phyloP scores from a whole-genome alignment of 306 rosid species.

The Purshia tridentata region DNA sequence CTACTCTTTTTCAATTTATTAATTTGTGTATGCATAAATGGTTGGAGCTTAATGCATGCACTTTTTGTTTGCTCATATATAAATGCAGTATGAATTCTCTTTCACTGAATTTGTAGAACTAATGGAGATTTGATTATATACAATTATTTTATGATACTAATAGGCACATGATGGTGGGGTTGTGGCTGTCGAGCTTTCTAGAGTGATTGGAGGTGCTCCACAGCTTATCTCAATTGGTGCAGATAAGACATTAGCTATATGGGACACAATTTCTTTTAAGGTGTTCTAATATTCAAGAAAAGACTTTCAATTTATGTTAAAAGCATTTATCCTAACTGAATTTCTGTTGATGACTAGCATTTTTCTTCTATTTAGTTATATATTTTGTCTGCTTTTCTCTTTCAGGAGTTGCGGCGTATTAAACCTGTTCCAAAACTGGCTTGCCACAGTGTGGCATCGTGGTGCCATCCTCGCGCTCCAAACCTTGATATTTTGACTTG shows the following conservation, averaged over 20 bases:
- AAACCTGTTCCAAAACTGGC: slow-evolving; percentile 95
- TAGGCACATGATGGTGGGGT: slow-evolving; percentile 99
- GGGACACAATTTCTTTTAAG: slow-evolving; percentile 97
- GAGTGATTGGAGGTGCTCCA: slow-evolving; percentile 95
- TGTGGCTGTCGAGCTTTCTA: slow-evolving; percentile 95
- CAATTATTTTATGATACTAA: slow-evolving; percentile 27
- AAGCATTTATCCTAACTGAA: slow-evolving; percentile 21
- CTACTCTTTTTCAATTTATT: slow-evolving; percentile 1
- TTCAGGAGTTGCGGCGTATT: slow-evolving; percentile 90
- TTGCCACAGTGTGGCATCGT: slow-evolving; percentile 98
- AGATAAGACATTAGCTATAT: slow-evolving; percentile 94
- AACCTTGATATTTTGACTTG: slow-evolving; percentile 97
- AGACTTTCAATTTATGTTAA: slow-evolving; percentile 18
- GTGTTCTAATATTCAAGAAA: slow-evolving; percentile 32
- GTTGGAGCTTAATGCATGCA: slow-evolving; percentile 11
- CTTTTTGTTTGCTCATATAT: slow-evolving; percentile 25
- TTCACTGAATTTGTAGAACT: background rate
- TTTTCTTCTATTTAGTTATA: background rate
- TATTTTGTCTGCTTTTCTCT: slow-evolving; percentile 24
- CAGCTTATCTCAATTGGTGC: slow-evolving; percentile 98
- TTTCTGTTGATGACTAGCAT: slow-evolving; percentile 16
- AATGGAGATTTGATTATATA: background rate
- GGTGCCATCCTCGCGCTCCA: slow-evolving; percentile 99
- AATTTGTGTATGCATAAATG: slow-evolving; percentile 8
- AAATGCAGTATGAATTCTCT: background rate